Base-by-base conservation (phyloP, 108 stramenopile species). In the Skeletonema grethae region DNA sequence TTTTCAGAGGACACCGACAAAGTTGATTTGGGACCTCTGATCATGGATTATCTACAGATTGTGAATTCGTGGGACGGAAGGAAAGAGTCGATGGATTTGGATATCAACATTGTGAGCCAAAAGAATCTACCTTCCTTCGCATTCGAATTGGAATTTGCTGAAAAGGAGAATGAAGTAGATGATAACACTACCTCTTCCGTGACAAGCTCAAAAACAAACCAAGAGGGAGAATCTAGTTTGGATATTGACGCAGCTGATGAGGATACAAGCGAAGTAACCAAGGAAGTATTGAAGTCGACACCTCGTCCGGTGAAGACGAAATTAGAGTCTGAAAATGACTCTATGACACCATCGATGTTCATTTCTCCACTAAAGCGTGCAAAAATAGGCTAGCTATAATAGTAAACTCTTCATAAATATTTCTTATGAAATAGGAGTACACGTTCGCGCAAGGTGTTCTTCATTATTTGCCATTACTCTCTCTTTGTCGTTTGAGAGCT, bases 1-100 rank as follows among this genome's bases (percentile, higher is more conserved):
- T 93, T 91, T 68, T 79, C 86, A 13, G 74, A 84, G 9, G 67
- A 46, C 18, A 63, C 80, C 7, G 73, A 89, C 28, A 57, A 57
- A 8, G 67, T 91, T 20, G 81, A 94, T 69, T 57, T 96, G 57
- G 67, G 76, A 48, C 71, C 69, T 16, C 60, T 72, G 22, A 76
- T 64, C 1, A 69, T 67, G 3, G 91, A 91, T 8, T 96, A 88
- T 70, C 57, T 88, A 34, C 74, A 84, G 28, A 65, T 80, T 11
- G 88, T 96, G 46, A 93, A 94, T 63, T 73, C 77, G 7, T 94
- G 89, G 87, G 80, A 82, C 9, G 80, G 67, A 4, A 72, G 90
- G 6, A 65, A 59, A 41, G 43, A 30, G 3, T 83, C 83, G 16
- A 96, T 96, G 95, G 95, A 96, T 61, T 68, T 92, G 30, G 53